Evolutionary conservation across 345 rosid genomes (phyloP), one percentile per base, ranked within the genome.

Genomic region (Bretschneidera sinensis): DNA sequence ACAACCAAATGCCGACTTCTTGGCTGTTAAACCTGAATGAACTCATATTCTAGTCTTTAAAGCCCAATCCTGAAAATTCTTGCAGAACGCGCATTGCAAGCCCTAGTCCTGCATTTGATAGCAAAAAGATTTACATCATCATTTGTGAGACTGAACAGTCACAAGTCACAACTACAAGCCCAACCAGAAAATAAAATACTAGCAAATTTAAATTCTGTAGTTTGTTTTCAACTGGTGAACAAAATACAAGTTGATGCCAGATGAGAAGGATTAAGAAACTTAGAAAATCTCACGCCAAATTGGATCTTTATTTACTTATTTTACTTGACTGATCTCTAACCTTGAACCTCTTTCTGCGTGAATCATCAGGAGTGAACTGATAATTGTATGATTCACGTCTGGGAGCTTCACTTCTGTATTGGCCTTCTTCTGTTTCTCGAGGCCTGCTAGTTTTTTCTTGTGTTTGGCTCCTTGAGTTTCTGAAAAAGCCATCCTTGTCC

Each of bases 311-410:
- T 28, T 28, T 8, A 28, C 33, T 28, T 28, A 28, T 28, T 8
- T 28, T 3, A 28, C 33, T 14, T 39, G 11, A n/a, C n/a, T n/a
- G 45, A 14, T 4, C 16, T 39, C 45, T 39, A 39, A 87, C 98
- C 97, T 83, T 84, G 70, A 92, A 92, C 68, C 97, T 87, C 77
- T 87, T 92, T 51, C 89, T 76, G 24, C 85, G 90, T 45, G 81
- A 48, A 53, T 81, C 78, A 53, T 81, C 85, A 10, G 79, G 64
- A 62, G 56, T 64, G 67, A 66, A 61, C 49, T 61, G 75, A 24
- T 89, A 71, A 45, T 2, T 21, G 33, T 61, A 43, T 48, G 71
- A 51, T 52, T 78, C 79, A 23, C 17, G 59, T 60, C 82, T 83
- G 28, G 79, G 53, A 56, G 71, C 48, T 69, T 81, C 85, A 31